These are phyloP conservation scores for Cryptococcus hybrid DNA, from an alignment of 1,284 basidiomycete species.

Conservation along the genomic window DNA sequence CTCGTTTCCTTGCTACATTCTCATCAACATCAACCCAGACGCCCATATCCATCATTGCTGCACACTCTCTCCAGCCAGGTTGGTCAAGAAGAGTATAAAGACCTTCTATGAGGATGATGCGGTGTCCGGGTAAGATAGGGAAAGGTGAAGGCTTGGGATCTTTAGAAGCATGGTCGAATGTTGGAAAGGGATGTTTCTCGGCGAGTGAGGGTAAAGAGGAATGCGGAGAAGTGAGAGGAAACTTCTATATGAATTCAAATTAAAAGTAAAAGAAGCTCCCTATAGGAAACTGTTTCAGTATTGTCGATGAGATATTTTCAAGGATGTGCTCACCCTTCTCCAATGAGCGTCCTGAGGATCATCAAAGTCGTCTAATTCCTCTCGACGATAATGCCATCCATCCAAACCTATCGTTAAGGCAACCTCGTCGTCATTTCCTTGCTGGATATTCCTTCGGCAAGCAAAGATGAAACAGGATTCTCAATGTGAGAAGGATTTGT, in stretches of 20 bases:
- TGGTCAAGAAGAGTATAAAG: slow-evolving; percentile 72
- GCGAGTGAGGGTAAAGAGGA: slow-evolving; percentile 54
- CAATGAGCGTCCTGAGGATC: slow-evolving; percentile 32
- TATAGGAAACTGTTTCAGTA: slow-evolving; percentile 5
- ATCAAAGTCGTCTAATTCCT: slow-evolving; percentile 39
- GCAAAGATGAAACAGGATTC: neutral
- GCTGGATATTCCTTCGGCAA: slow-evolving; percentile 4
- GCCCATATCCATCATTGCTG: slow-evolving; percentile 68
- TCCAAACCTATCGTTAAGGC: slow-evolving; percentile 54
- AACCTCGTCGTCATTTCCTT: slow-evolving; percentile 13
- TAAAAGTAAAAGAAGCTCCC: slow-evolving; percentile 53
- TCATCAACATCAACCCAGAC: slow-evolving; percentile 70
- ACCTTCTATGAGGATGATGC: slow-evolving; percentile 79
- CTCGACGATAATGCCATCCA: slow-evolving; percentile 54
- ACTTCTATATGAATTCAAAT: slow-evolving; percentile 59
- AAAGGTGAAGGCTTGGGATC: slow-evolving; percentile 55
- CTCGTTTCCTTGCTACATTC: slow-evolving; percentile 60
- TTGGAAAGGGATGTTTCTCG: slow-evolving; percentile 41
- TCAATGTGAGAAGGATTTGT: slow-evolving; percentile 1
- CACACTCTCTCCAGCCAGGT: slow-evolving; percentile 69
- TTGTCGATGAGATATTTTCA: neutral
- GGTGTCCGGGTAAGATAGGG: slow-evolving; percentile 61
- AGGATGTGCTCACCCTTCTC: slow-evolving; percentile 49
- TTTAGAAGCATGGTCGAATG: slow-evolving; percentile 54
- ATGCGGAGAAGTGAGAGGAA: slow-evolving; percentile 69